Evolutionary conservation across 495 filamentous ascomycete genomes (phyloP).

Genomic region (Talaromyces liani): DNA sequence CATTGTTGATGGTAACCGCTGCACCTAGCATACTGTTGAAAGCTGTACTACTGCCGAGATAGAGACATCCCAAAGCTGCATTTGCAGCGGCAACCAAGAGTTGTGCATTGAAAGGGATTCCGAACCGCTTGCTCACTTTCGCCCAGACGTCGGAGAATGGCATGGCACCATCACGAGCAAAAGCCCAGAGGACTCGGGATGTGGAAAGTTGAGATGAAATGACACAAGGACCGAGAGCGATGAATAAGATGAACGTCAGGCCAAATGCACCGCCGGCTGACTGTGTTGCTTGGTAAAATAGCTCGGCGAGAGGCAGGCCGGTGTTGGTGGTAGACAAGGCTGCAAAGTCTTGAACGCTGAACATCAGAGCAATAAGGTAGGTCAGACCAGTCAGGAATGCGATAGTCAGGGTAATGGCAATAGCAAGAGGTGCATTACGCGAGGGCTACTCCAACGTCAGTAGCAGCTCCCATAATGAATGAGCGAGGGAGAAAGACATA

Average conservation of each 20-base stretch:
- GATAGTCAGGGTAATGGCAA: slow-evolving; percentile 22
- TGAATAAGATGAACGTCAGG: slow-evolving; percentile 20
- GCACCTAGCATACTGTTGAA: slow-evolving; percentile 34
- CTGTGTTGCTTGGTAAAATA: slow-evolving; percentile 27
- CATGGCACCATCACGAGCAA: slow-evolving; percentile 31
- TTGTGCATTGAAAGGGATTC: slow-evolving; percentile 48
- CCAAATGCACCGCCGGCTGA: slow-evolving; percentile 24
- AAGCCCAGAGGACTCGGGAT: slow-evolving; percentile 38
- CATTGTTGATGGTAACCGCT: slow-evolving; percentile 29
- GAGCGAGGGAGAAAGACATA: background rate
- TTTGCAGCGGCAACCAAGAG: slow-evolving; percentile 41
- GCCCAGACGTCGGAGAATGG: slow-evolving; percentile 18
- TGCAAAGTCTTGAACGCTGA: slow-evolving; percentile 18
- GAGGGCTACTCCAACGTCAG: slow-evolving; percentile 31
- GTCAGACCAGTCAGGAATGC: slow-evolving; percentile 26
- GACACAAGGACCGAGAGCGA: slow-evolving; percentile 23
- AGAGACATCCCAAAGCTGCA: slow-evolving; percentile 28
- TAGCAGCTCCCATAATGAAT: slow-evolving; percentile 43
- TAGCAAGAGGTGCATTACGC: slow-evolving; percentile 22
- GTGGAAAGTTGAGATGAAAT: slow-evolving; percentile 23
- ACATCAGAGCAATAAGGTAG: slow-evolving; percentile 24
- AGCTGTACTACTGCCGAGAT: slow-evolving; percentile 30
- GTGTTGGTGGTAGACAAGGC: slow-evolving; percentile 19
- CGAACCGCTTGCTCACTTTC: slow-evolving; percentile 13
- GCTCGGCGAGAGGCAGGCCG: slow-evolving; percentile 21